These are phyloP conservation scores for Grosmannia penicillata DNA, from an alignment of 2,329 filamentous ascomycete genomes.

Conservation along the genomic window DNA sequence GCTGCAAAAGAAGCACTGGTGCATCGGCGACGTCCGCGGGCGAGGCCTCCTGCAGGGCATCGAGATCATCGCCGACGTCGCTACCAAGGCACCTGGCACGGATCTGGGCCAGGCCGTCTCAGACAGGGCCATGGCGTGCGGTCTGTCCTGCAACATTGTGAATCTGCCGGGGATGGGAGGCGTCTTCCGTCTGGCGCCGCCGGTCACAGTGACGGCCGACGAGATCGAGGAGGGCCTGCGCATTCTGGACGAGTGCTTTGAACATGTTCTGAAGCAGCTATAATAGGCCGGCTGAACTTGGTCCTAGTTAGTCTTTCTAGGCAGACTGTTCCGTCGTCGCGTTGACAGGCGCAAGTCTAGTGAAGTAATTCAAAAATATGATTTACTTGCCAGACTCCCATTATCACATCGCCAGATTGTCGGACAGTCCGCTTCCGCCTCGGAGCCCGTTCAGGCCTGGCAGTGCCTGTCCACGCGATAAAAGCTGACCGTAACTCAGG, in stretches of 20 bases:
- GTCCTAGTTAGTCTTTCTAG: too few species aligned
- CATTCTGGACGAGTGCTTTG: conserved; percentile 42
- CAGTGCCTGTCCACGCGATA: too few species aligned
- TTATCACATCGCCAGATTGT: too few species aligned
- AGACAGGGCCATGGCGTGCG: conserved; percentile 20
- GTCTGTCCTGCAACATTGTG: conserved; percentile 41
- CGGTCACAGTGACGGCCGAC: conserved; percentile 38
- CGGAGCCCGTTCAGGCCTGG: too few species aligned
- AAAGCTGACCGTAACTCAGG: too few species aligned
- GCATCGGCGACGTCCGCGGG: conserved; percentile 46
- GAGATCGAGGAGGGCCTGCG: conserved; percentile 34
- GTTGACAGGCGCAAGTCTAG: too few species aligned
- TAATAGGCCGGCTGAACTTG: too few species aligned
- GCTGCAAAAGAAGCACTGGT: conserved; percentile 36
- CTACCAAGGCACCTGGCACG: conserved; percentile 28
- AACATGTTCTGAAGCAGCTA: background rate
- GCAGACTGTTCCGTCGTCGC: too few species aligned
- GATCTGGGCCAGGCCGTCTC: conserved; percentile 30
- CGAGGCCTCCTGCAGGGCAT: conserved; percentile 42
- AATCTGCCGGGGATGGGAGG: conserved; percentile 39
- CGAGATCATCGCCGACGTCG: conserved; percentile 37
- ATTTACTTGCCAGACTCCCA: too few species aligned
- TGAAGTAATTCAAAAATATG: too few species aligned
- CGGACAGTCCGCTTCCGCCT: too few species aligned
- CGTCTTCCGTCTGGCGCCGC: conserved; percentile 43